A percentile compares a stretch with the other conserved stretches of the same genome.
Evolutionary conservation across 1,284 basidiomycete species (phyloP).

Genomic region (Leucoagaricus sp.): DNA sequence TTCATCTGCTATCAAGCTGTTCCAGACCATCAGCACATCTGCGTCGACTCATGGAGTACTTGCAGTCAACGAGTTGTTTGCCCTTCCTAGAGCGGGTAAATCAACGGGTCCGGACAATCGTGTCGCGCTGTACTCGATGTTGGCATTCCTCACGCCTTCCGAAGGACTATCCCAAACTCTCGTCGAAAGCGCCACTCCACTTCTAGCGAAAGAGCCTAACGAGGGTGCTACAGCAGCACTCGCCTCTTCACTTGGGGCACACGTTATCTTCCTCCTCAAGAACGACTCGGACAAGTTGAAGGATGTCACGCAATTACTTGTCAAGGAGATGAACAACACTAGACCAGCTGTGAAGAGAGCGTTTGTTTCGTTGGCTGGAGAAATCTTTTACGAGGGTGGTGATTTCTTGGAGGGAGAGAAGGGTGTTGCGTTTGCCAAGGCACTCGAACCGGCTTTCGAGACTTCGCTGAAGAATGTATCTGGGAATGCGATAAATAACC

Average conservation of each 20-base stretch:
- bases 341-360: constrained; percentile 57
- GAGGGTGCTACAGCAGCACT: constrained; percentile 65
- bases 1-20: constrained; percentile 57
- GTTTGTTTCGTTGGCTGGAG: constrained; percentile 53
- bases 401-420: constrained; percentile 37
- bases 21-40: constrained; percentile 51
- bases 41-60: constrained; percentile 43
- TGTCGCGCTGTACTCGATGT: constrained; percentile 78
- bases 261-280: constrained; percentile 58
- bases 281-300: constrained; percentile 35
- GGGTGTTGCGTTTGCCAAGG: constrained; percentile 49
- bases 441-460: constrained; percentile 66
- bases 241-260: constrained; percentile 53
- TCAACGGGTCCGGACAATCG: constrained; percentile 87
- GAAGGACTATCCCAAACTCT: constrained; percentile 52
- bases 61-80: constrained; percentile 57
- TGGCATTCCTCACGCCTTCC: constrained; percentile 56
- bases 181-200: constrained; percentile 52
- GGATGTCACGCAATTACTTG: constrained; percentile 50
- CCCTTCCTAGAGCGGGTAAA: constrained; percentile 79
- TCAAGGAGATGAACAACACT: constrained; percentile 66
- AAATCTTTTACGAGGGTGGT: constrained; percentile 43
- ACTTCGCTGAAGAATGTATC: constrained; percentile 66
- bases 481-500: constrained; percentile 50
- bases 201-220: constrained; percentile 80